Evolutionary conservation across 805 yeast species (phyloP).

Genomic region (Monosporozyma servazzii): DNA sequence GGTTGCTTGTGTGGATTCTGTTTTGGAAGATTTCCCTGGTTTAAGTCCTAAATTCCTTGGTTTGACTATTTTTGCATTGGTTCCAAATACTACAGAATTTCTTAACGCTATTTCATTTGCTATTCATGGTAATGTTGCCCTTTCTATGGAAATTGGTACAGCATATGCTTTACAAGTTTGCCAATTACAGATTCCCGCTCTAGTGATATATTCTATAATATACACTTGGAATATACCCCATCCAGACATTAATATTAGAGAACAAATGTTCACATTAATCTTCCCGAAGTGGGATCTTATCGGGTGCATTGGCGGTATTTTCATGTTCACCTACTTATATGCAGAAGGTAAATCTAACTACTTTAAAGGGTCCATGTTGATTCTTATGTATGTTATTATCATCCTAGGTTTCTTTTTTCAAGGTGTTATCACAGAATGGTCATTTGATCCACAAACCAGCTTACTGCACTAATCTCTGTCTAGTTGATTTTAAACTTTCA

Average conservation of each 20-base stretch:
- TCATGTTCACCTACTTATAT: constrained; percentile 83
- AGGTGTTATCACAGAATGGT: constrained; percentile 14
- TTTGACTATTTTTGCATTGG: constrained; percentile 86
- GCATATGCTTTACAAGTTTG: constrained; percentile 97
- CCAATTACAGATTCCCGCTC: constrained; percentile 82
- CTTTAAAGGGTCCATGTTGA: constrained; percentile 85
- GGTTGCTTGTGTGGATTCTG: constrained; percentile 87
- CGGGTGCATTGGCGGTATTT: constrained; percentile 76
- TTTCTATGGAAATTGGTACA: constrained; percentile 95
- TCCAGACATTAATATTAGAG: constrained; percentile 26
- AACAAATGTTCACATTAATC: constrained; percentile 54
- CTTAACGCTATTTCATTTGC: constrained; percentile 96
- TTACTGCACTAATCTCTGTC: neutral
- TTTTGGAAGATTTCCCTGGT: constrained; percentile 58
- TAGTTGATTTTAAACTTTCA: neutral
- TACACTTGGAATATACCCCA: constrained; percentile 32
- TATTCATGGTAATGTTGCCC: constrained; percentile 87
- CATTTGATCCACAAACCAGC: neutral
- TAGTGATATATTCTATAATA: constrained; percentile 67
- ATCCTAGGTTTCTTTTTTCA: constrained; percentile 72
- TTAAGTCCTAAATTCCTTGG: constrained; percentile 88
- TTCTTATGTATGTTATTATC: constrained; percentile 67
- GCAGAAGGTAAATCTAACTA: constrained; percentile 96
- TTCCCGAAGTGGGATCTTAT: constrained; percentile 95
- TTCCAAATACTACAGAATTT: constrained; percentile 95